Conservation (phyloP, 208 protist genomes). For the Angomonas ambiguus region DNA sequence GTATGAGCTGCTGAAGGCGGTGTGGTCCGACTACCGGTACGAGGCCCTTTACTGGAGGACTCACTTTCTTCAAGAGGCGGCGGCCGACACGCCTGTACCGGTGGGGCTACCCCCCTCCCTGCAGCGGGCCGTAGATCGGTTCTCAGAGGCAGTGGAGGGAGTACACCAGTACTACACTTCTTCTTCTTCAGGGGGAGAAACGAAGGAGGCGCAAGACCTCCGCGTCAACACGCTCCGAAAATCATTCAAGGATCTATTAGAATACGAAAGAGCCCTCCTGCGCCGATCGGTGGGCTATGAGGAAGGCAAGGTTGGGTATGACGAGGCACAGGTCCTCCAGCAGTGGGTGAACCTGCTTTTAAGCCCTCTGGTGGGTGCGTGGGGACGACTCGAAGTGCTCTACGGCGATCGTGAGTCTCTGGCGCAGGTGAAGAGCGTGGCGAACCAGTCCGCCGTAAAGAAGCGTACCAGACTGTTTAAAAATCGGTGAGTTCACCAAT, state of each 20-base stretch:
- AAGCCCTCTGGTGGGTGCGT: constrained; percentile 53
- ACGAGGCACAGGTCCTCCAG: constrained; percentile 40
- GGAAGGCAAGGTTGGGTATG: constrained; percentile 25
- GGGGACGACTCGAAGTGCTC: constrained; percentile 66
- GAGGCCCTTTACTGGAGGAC: constrained; percentile 67
- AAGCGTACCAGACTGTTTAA: constrained; percentile 71
- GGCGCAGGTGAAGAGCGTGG: constrained; percentile 34
- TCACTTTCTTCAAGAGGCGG: constrained; percentile 19
- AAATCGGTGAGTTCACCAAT: background rate
- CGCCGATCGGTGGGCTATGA: background rate
- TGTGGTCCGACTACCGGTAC: constrained; percentile 70
- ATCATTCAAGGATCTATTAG: background rate
- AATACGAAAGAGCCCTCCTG: background rate
- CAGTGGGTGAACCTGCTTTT: constrained; percentile 67
- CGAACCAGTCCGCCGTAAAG: constrained; percentile 35
- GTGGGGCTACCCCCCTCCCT: constrained; percentile 39
- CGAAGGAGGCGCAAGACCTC: constrained; percentile 11
- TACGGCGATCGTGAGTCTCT: constrained; percentile 38
- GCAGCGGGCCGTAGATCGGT: constrained; percentile 53
- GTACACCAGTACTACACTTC: constrained; percentile 35
- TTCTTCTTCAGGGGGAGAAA: constrained; percentile 15
- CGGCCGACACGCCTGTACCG: constrained; percentile 22
- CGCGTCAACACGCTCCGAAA: background rate
- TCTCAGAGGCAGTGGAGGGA: constrained; percentile 61
- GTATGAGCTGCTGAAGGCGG: constrained; percentile 47